Evolutionary conservation across 73 alveolate genomes (phyloP), one percentile per base, ranked within the genome.

Genomic region (Blepharisma stoltei): DNA sequence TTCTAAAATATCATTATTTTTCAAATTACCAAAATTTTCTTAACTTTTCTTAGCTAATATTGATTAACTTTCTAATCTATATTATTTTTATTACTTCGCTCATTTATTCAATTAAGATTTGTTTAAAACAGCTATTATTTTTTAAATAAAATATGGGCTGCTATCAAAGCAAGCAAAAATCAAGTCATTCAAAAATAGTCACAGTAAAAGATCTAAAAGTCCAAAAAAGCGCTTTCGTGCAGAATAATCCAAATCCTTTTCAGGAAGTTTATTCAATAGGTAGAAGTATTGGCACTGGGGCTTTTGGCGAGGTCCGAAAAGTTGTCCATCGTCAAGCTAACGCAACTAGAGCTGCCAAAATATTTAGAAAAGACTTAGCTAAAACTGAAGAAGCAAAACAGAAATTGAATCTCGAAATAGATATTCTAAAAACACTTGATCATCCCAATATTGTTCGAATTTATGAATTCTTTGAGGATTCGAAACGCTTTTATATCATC

Each of bases 241-340:
- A 20, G 14, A 14, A 14, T 9, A 60, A 60, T 38, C 73, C 73
- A 8, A 14, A 38, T 14, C 18, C 73, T 60, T 60, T 60, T 25
- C 73, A 60, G 21, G 81, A 81, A 71, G 88, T 60, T 49, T 81
- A 81, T 21, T 67, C 27, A 18, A 73, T 81, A 23, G 88, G 86
- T 6, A 81, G 70, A 76, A 55, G 68, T 32, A 23, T 81, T 47
- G 88, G 88, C 14, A 14, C 41, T 60, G 88, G 88, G 25, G 65
- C 88, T 5, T 81, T 81, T 73, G 86, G 85, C 6, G 77, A 55
- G 70, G 88, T 81, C 20, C 88, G 88, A 47, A 52, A 38, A 0
- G 84, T 76, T 9, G 47, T 81, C 5, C 88, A 81, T 44, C 65
- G 70, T 47, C 69, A 76, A 25, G 71, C 88, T 37, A 81, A 81